Evolutionary conservation across 352 stramenopile species (phyloP), one percentile per base, ranked within the genome.

Genomic region (Pythium grandisporangium): DNA sequence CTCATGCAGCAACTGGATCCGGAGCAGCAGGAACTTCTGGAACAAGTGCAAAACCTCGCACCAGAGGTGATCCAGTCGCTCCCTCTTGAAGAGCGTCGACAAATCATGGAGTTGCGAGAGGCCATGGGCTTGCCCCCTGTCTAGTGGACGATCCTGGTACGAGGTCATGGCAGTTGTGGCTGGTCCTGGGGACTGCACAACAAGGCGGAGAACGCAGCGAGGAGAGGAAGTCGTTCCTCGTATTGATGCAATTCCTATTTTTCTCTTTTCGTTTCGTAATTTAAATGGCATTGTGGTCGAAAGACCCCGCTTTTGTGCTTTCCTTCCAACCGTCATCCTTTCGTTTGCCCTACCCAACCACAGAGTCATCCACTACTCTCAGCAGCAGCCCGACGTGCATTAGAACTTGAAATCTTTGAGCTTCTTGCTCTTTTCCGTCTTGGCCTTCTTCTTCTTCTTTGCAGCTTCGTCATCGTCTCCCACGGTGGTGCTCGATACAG

Each of bases 341-440:
- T n/a, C n/a, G n/a, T n/a, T n/a, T n/a, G n/a, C n/a, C n/a, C n/a
- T n/a, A n/a, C n/a, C n/a, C n/a, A n/a, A n/a, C n/a, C n/a, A n/a
- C n/a, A n/a, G n/a, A n/a, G n/a, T n/a, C n/a, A n/a, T n/a, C n/a
- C n/a, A n/a, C n/a, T n/a, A n/a, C n/a, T n/a, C n/a, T n/a, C n/a
- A n/a, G n/a, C n/a, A n/a, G n/a, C n/a, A n/a, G n/a, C n/a, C n/a
- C n/a, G n/a, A n/a, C n/a, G n/a, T n/a, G n/a, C 11, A 12, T 54
- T 81, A 90, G 53, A 90, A 90, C 58, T 90, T 90, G 47, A 86
- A 90, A 43, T 86, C 72, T 56, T 89, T 89, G 58, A 78, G 69
- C 48, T 84, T 85, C 59, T 85, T 85, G 58, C 64, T 73, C 61
- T 87, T 84, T 38, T 87, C 70, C 3, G 59, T 74, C 62, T 87